Conservation (phyloP, 106 monocot genomes). For the Alisma plantagoaquatica region DNA sequence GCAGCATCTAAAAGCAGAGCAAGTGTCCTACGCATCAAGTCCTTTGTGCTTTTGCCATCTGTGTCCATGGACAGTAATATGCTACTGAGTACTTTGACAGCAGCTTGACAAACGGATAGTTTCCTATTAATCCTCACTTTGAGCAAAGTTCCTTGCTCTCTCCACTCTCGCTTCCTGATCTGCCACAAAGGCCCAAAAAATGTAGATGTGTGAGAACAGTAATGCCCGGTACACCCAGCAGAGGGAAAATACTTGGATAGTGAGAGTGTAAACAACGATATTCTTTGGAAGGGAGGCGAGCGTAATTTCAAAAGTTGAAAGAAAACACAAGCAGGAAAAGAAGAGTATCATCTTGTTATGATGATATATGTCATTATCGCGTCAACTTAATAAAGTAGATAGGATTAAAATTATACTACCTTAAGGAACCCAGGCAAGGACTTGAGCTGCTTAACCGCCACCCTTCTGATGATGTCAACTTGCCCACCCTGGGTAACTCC, state of each 20-base stretch:
- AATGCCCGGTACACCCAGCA: too few species aligned
- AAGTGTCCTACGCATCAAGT: constrained; percentile 62
- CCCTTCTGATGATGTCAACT: constrained; percentile 51
- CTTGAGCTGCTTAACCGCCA: constrained; percentile 63
- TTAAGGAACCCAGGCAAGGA: constrained; percentile 77
- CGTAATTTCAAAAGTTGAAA: too few species aligned
- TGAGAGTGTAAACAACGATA: too few species aligned
- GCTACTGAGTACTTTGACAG: constrained; percentile 45
- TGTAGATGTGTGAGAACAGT: too few species aligned
- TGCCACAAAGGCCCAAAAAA: too few species aligned
- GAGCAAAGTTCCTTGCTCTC: constrained; percentile 69
- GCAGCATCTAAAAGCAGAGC: constrained; percentile 80
- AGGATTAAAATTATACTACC: too few species aligned
- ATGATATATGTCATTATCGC: too few species aligned
- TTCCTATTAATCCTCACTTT: constrained; percentile 71
- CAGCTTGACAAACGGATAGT: constrained; percentile 76
- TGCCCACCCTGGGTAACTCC: constrained; percentile 25
- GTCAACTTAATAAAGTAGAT: too few species aligned
- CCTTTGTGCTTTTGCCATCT: constrained; percentile 69
- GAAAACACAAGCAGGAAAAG: too few species aligned
- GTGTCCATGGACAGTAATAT: constrained; percentile 45
- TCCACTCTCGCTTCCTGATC: constrained; percentile 92
- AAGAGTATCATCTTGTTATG: too few species aligned
- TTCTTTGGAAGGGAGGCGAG: too few species aligned
- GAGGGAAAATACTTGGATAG: not conserved